Evolutionary conservation across 1,284 basidiomycete species (phyloP), one percentile per base, ranked within the genome.

Genomic region (Stereum hirsutum): DNA sequence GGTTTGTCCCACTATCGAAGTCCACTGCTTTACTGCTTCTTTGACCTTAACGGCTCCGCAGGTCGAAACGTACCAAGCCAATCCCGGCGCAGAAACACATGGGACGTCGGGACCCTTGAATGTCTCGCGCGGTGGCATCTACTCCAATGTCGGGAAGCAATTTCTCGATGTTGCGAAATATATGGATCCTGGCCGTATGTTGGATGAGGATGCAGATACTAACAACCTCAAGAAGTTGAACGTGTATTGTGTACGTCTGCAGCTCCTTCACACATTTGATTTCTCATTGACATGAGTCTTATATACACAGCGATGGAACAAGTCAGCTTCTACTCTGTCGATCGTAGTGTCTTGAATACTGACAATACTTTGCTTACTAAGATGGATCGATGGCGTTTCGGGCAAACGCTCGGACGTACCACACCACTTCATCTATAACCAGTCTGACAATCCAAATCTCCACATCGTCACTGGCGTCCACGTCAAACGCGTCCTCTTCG

Each of bases 351-450:
- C n/a, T n/a, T n/a, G n/a, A 4, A 40, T 10, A 27, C n/a, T n/a
- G 20, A n/a, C 24, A 12, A 17, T 21, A 12, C 15, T 20, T 14
- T 11, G 20, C 14, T 17, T 14, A n/a, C 19, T 4, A 41, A 69
- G 75, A 50, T 81, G 74, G 56, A 64, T 80, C 14, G 64, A 75
- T 45, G 54, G 51, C 0, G 50, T 60, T 19, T 75, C 69, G 0
- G 81, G 81, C 23, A 69, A 52, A 38, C 73, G 80, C 8, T 79
- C 71, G 0, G 78, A 82, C 51, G 54, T 70, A 3, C 68, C 80
- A 2, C 75, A 80, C 49, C 46, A 67, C 49, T 79, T 73, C 47
- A 57, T 82, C 11, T 82, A 81, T 51, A 72, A 70, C 30, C 66
- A 74, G 4, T 24, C 40, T 5, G 37, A 50, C 27, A 47, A 49